A percentile compares a stretch with the other conserved stretches of the same genome.
phyloP scores from a whole-genome alignment of 1,139 yeast species.

The Hyphopichia khmerensis region DNA sequence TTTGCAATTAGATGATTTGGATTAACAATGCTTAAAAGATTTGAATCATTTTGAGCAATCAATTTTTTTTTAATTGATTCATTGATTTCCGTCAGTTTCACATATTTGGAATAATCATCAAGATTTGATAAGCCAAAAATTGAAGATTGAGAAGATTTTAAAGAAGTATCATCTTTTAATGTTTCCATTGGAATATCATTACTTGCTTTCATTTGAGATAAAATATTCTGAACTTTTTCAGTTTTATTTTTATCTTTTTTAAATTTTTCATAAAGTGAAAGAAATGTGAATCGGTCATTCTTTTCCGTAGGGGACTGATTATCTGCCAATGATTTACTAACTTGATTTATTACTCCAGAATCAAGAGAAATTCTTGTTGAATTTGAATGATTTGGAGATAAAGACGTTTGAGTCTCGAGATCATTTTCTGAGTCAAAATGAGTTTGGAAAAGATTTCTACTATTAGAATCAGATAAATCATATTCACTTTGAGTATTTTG shows the following conservation, averaged over 20 bases:
- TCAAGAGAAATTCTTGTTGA: not conserved
- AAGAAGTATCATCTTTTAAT: not conserved
- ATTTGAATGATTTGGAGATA: not conserved
- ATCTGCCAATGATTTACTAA: conserved; percentile 1
- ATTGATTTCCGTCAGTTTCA: conserved; percentile 37
- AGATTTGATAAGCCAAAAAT: conserved; percentile 34
- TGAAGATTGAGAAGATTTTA: conserved; percentile 21
- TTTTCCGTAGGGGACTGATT: not conserved
- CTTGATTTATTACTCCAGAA: not conserved
- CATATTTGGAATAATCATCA: conserved; percentile 37
- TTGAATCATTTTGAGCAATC: conserved; percentile 10
- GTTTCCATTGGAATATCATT: conserved; percentile 28
- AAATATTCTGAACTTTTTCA: conserved; percentile 10
- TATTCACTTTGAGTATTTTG: conserved; percentile 1
- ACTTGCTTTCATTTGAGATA: conserved; percentile 13
- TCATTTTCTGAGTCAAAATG: conserved; percentile 4
- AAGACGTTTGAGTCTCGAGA: conserved; percentile 3
- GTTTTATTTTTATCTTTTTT: conserved; percentile 11
- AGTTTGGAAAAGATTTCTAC: conserved; percentile 1
- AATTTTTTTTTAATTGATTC: conserved; percentile 16
- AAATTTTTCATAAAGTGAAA: conserved; percentile 19
- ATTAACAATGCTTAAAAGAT: conserved; percentile 28
- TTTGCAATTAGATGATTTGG: conserved; percentile 29
- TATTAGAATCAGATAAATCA: not conserved
- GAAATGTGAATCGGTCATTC: not conserved